Evolutionary conservation across 192 early-diverging fungal genomes (phyloP).

Genomic region (Neocallimastix lanati): DNA sequence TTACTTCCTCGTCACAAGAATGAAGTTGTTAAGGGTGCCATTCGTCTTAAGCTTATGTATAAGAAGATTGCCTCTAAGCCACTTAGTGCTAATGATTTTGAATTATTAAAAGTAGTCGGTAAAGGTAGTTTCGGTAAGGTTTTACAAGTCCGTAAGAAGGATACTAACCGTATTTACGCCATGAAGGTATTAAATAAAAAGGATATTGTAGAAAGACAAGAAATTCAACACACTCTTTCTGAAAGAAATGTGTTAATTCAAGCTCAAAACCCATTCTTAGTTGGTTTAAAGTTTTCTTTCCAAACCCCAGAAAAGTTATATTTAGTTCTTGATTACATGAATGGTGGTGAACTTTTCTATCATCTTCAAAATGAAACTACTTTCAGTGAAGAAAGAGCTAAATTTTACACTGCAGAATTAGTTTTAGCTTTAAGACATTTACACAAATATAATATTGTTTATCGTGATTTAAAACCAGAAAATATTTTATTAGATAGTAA

Average conservation of each 20-base stretch:
- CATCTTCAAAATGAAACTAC: conserved; percentile 51
- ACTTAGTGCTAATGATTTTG: conserved; percentile 74
- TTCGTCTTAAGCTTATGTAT: conserved; percentile 55
- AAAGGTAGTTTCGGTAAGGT: conserved; percentile 92
- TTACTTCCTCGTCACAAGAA: conserved; percentile 23
- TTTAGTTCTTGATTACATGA: conserved; percentile 1
- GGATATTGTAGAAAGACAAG: conserved; percentile 76
- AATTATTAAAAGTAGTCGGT: conserved; percentile 84
- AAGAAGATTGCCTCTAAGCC: conserved; percentile 44
- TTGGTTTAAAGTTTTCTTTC: conserved; percentile 29
- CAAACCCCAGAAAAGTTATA: conserved; percentile 14
- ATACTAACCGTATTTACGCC: conserved; percentile 85
- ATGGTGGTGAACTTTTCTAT: conserved; percentile 1
- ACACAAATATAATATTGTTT: neutral
- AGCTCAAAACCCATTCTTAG: conserved; percentile 53
- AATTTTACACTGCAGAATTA: conserved; percentile 26
- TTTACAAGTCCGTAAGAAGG: conserved; percentile 82
- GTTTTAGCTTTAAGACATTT: neutral
- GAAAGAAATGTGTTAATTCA: conserved; percentile 79
- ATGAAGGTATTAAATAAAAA: conserved; percentile 90
- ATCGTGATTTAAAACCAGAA: neutral
- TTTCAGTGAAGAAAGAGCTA: conserved; percentile 37
- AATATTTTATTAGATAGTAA: conserved; percentile 1
- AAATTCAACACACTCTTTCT: conserved; percentile 83
- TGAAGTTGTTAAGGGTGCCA: conserved; percentile 43